Conservation (phyloP, 2,329 filamentous ascomycete genomes). For the Ophiosphaerella narmari region DNA sequence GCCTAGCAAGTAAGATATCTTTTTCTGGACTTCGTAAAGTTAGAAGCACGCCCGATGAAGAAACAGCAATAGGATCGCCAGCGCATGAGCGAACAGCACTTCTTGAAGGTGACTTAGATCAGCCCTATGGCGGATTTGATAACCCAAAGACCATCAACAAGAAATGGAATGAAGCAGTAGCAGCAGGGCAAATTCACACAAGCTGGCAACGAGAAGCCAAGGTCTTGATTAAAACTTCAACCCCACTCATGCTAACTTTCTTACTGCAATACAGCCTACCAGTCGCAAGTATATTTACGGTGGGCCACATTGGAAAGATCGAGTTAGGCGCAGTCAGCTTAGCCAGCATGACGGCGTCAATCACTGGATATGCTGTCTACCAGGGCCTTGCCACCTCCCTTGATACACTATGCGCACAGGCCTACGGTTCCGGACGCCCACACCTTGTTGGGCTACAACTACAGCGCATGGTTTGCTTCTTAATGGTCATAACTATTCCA, state of each 20-base stretch:
- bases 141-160: slow-evolving; percentile 52
- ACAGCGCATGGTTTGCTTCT: slow-evolving; percentile 79
- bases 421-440: slow-evolving; percentile 88
- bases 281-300: slow-evolving; percentile 54
- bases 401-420: slow-evolving; percentile 91
- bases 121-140: slow-evolving; percentile 54
- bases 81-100: slow-evolving; percentile 55
- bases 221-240: slow-evolving; percentile 65
- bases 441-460: slow-evolving; percentile 84
- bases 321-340: slow-evolving; percentile 55
- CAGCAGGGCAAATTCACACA: slow-evolving; percentile 78
- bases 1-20: slow-evolving; percentile 34
- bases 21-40: slow-evolving; percentile 35
- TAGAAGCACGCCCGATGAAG: slow-evolving; percentile 38
- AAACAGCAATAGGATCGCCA: slow-evolving; percentile 24
- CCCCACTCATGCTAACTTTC: slow-evolving; percentile 53
- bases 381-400: slow-evolving; percentile 81
- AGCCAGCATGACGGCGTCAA: slow-evolving; percentile 55
- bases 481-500: slow-evolving; percentile 72
- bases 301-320: slow-evolving; percentile 55
- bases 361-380: slow-evolving; percentile 55
- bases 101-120: slow-evolving; percentile 46
- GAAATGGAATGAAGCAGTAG: slow-evolving; percentile 71
- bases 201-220: slow-evolving; percentile 91
- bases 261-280: slow-evolving; percentile 55